Base-by-base conservation (phyloP, 768 basidiomycete genomes). In the Lentinula lateritia region DNA sequence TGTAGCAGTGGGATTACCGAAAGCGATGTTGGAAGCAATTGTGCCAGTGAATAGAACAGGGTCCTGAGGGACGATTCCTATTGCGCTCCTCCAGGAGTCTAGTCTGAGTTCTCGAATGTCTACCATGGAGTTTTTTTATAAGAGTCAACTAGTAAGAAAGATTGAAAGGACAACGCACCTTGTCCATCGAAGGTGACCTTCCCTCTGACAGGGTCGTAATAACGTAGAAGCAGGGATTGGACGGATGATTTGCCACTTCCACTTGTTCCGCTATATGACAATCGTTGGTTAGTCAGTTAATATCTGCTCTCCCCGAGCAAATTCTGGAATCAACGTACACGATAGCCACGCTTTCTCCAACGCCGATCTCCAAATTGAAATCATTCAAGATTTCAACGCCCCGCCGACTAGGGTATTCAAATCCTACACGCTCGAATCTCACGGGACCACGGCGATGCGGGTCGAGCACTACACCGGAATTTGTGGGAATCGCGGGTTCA, bases 1-100 rank as follows among this genome's bases (percentile, higher is more conserved):
- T 0, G 92, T 91, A 0, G 86, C 92, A 18, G 81, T 75, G 8
- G 83, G 80, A 53, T 88, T 83, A 2, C 95, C 95, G 67, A 91
- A 98, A 0, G 94, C 89, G 64, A 96, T 98, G 68, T 98, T 98
- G 1, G 92, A 90, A 2, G 93, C 93, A 55, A 98, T 95, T 0
- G 94, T 96, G 2, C 94, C 93, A 2, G 90, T 89, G 73, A 97
- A 97, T 34, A 97, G 73, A 2, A 94, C 85, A 0, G 94, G 93
- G 64, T 96, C 94, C 77, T 98, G 95, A 12, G 95, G 95, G 1
- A 98, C 95, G n/a, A 98, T 86, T 0, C 94, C 93, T 50, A 98
- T 93, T 35, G 89, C 82, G 60, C 79, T 79, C 45, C 96, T 84
- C 95, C 96, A 98, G 3, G 92, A 93, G 41, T 87, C 83, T 7